Evolutionary conservation across 2,329 filamentous ascomycete species (phyloP).

Genomic region (Alternaria sp.): DNA sequence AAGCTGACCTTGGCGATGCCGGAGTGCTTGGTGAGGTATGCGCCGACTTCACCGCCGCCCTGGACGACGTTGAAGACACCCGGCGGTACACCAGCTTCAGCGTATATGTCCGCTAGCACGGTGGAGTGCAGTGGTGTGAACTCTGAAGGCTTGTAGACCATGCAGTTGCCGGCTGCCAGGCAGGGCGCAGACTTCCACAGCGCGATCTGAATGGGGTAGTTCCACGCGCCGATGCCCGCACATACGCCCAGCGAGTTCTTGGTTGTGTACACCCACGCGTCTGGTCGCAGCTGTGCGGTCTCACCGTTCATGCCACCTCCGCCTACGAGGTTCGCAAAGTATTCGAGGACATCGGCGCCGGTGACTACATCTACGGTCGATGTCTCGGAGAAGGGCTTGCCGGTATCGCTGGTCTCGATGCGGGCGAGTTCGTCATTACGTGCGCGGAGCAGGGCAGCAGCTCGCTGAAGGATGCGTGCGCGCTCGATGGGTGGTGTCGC

Average conservation of each 20-base stretch:
- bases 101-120: conserved; percentile 75
- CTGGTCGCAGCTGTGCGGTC: conserved; percentile 73
- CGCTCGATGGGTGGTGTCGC: conserved; percentile 75
- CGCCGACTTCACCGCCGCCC: conserved; percentile 78
- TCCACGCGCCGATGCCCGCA: conserved; percentile 88
- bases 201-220: conserved; percentile 89
- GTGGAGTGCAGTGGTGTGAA: conserved; percentile 84
- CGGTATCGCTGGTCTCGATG: conserved; percentile 83
- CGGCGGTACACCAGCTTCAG: conserved; percentile 77
- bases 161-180: conserved; percentile 83
- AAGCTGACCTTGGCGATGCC: conserved; percentile 85
- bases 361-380: conserved; percentile 82
- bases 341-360: conserved; percentile 84
- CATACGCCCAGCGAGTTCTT: conserved; percentile 85
- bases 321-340: conserved; percentile 80
- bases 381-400: conserved; percentile 85
- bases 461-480: conserved; percentile 77
- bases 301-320: conserved; percentile 82
- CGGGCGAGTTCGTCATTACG: conserved; percentile 81
- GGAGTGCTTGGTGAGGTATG: conserved; percentile 74
- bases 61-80: conserved; percentile 90
- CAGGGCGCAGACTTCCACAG: conserved; percentile 89
- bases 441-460: conserved; percentile 73
- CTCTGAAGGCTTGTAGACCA: conserved; percentile 91
- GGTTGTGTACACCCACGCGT: conserved; percentile 82